These are phyloP conservation scores for Dictyostelium purpureum DNA, from an alignment of 78 protist genomes.

Conservation along the genomic window DNA sequence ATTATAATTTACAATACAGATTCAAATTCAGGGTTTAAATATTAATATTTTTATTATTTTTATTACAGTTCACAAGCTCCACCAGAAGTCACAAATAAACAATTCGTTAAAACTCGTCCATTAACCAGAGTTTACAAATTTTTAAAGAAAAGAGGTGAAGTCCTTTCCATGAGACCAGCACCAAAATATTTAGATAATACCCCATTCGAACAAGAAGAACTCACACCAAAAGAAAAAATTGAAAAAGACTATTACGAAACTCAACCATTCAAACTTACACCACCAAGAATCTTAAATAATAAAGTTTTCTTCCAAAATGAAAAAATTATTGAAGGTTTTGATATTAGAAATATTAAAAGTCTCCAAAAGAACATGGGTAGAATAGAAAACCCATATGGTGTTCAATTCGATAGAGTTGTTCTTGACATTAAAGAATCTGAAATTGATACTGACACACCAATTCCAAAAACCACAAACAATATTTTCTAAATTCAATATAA, in stretches of 20 bases:
- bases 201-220: background rate
- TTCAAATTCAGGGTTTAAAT: too few relatives aligned
- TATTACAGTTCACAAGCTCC: conserved; percentile 69
- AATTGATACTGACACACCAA: conserved; percentile 15
- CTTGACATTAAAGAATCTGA: conserved; percentile 19
- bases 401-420: conserved; percentile 5
- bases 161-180: conserved; percentile 34
- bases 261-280: conserved; percentile 6
- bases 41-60: too few relatives aligned
- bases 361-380: background rate
- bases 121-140: conserved; percentile 53
- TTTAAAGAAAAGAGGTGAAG: conserved; percentile 79
- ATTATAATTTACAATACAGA: too few relatives aligned
- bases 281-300: conserved; percentile 18
- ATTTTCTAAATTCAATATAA: conserved; percentile 10
- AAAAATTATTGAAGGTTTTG: conserved; percentile 12
- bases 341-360: conserved; percentile 40
- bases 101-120: conserved; percentile 53
- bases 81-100: conserved; percentile 62
- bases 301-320: background rate
- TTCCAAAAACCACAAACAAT: conserved; percentile 38
- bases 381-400: conserved; percentile 6
- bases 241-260: conserved; percentile 52
- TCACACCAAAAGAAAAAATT: background rate
- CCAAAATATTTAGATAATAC: conserved; percentile 17